Evolutionary conservation across 352 stramenopile species (phyloP), one percentile per base, ranked within the genome.

Genomic region (Phytophthora crassamura): DNA sequence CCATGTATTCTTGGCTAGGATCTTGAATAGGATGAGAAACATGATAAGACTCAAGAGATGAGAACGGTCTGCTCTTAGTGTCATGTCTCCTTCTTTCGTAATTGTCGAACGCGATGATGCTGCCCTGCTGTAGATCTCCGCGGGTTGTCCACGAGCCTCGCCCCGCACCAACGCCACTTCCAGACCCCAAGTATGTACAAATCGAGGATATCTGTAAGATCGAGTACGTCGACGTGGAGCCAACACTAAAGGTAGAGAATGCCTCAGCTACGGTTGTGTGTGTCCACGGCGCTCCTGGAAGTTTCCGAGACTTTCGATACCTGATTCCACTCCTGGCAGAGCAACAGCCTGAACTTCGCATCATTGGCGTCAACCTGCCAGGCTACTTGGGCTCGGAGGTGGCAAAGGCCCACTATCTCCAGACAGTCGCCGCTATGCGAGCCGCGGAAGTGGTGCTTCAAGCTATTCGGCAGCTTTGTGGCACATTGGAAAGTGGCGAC

Each of bases 251-350:
- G 11, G 43, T 43, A 35, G 14, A 28, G 12, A 33, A 45, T 32
- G 7, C 32, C 5, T 50, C 43, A 35, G 56, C 56, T 2, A 82
- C 80, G 16, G 35, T 87, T 34, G 77, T 86, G 25, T 67, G 86
- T n/a, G 47, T 90, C 56, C 82, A 90, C 41, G 79, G 81, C 9
- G 78, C 80, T 35, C 78, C 78, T 33, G 80, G 80, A 0, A 82
- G 69, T 39, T 78, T 80, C 51, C 54, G 64, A 22, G 78, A 87
- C 40, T 89, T 82, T 67, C 72, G 73, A 34, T 78, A 89, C 56
- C 35, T 89, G 16, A 71, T 82, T 42, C 81, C 81, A n/a, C 47
- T 77, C 25, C 61, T 90, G 28, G 41, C 67, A 10, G 35, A 72
- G 28, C 46, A 64, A 38, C 68, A 67, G 14, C 59, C 64, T 34